Evolutionary conservation across 2,329 filamentous ascomycete species (phyloP).

Genomic region (Fusarium odoratissimum): DNA sequence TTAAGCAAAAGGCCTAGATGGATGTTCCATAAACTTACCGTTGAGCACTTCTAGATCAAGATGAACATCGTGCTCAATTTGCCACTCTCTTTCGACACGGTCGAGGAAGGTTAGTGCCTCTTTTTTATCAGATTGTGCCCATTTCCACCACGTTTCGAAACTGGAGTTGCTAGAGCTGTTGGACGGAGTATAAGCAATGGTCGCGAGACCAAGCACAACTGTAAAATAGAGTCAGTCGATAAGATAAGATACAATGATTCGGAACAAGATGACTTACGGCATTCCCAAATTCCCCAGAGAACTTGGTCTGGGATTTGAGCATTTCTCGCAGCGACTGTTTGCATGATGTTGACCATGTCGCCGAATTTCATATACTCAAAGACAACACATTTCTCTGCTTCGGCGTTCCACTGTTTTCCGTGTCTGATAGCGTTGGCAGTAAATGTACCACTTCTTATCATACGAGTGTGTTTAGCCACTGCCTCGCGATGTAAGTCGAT

Average conservation of each 20-base stretch:
- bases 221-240: neutral
- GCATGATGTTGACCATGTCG: slow-evolving; percentile 37
- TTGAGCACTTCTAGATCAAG: slow-evolving; percentile 48
- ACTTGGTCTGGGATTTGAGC: slow-evolving; percentile 30
- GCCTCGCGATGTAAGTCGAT: slow-evolving; percentile 37
- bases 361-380: slow-evolving; percentile 45
- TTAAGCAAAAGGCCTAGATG: neutral
- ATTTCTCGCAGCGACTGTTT: neutral
- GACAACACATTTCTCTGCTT: slow-evolving; percentile 27
- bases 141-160: slow-evolving; percentile 32
- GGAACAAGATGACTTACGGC: slow-evolving; percentile 36
- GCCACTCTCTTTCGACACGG: neutral
- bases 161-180: neutral
- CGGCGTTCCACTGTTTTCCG: slow-evolving; percentile 5
- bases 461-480: slow-evolving; percentile 7
- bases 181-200: slow-evolving; percentile 44
- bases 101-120: slow-evolving; percentile 6
- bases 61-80: slow-evolving; percentile 45
- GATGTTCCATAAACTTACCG: slow-evolving; percentile 29
- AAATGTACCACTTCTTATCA: neutral
- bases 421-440: neutral
- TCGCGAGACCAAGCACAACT: slow-evolving; percentile 46
- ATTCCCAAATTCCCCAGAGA: slow-evolving; percentile 49
- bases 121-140: neutral
- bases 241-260: neutral